Conservation (phyloP, 1,284 basidiomycete genomes). For the Inonotus hispidus region DNA sequence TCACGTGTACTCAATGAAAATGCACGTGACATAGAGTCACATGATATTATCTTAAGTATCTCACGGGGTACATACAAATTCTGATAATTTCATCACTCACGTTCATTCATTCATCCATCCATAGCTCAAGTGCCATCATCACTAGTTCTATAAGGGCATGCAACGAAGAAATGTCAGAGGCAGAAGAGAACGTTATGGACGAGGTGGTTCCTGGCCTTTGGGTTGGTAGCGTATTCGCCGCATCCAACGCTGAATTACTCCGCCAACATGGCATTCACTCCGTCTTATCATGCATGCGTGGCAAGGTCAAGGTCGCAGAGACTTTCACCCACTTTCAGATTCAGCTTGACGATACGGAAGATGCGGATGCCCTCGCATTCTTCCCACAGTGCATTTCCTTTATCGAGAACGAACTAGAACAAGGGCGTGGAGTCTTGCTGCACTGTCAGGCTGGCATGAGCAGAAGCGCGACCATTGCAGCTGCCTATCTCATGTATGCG, state of each 20-base stretch:
- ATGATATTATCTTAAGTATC: too few species aligned
- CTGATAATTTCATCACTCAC: background rate
- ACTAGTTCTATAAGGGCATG: background rate
- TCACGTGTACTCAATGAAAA: too few species aligned
- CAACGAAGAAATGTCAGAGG: background rate
- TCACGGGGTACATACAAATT: too few species aligned
- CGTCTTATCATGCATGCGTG: constrained; percentile 67
- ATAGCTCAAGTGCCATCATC: background rate
- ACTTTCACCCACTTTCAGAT: constrained; percentile 69
- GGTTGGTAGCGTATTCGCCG: constrained; percentile 58
- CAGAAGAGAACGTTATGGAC: constrained; percentile 38
- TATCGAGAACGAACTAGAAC: constrained; percentile 71
- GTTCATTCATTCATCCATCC: background rate
- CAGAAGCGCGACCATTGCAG: constrained; percentile 74
- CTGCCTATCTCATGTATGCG: constrained; percentile 81
- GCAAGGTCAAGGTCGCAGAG: constrained; percentile 60
- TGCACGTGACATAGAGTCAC: too few species aligned
- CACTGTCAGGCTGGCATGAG: constrained; percentile 87
- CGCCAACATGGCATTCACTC: constrained; percentile 61
- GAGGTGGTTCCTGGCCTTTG: constrained; percentile 59
- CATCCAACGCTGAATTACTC: constrained; percentile 47
- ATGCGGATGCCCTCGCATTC: constrained; percentile 71
- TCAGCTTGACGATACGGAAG: constrained; percentile 62
- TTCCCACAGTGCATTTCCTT: constrained; percentile 74
- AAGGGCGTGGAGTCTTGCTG: constrained; percentile 71